phyloP scores from a whole-genome alignment of 495 filamentous ascomycete genomes.

The Penicillium paxilli region DNA sequence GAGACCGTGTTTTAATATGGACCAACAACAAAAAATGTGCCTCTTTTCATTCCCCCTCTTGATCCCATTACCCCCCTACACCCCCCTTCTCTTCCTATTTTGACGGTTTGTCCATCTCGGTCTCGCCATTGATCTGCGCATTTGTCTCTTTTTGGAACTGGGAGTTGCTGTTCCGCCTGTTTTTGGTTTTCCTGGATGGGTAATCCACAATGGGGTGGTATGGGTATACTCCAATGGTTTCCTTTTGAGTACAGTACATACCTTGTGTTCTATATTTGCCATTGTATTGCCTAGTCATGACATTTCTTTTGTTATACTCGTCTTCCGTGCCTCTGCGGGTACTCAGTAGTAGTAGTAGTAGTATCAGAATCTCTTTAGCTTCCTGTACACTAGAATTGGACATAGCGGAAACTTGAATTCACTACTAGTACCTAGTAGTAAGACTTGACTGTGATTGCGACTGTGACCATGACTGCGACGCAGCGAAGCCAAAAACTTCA shows the following conservation, averaged over 20 bases:
- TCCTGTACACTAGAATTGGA: too few relatives aligned
- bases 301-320: conserved; percentile 28
- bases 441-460: too few relatives aligned
- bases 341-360: too few relatives aligned
- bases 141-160: conserved; percentile 9
- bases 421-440: too few relatives aligned
- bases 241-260: conserved; percentile 27
- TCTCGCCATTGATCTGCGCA: conserved; percentile 19
- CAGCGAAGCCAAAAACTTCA: too few relatives aligned
- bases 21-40: conserved; percentile 44
- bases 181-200: conserved; percentile 1
- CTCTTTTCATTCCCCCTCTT: conserved; percentile 34
- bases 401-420: too few relatives aligned
- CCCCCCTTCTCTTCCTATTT: too few relatives aligned
- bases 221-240: too few relatives aligned
- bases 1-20: conserved; percentile 51
- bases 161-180: neutral
- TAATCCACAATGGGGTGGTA: too few relatives aligned
- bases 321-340: neutral
- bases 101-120: conserved; percentile 22
- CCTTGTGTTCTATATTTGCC: conserved; percentile 33
- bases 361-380: too few relatives aligned
- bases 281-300: conserved; percentile 36
- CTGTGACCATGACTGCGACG: too few relatives aligned
- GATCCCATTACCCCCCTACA: too few relatives aligned